A percentile compares a stretch with the other conserved stretches of the same genome.
These are phyloP conservation scores for Leptodontidium sp. DNA, from an alignment of 2,329 filamentous ascomycete species.

Conservation along the genomic window DNA sequence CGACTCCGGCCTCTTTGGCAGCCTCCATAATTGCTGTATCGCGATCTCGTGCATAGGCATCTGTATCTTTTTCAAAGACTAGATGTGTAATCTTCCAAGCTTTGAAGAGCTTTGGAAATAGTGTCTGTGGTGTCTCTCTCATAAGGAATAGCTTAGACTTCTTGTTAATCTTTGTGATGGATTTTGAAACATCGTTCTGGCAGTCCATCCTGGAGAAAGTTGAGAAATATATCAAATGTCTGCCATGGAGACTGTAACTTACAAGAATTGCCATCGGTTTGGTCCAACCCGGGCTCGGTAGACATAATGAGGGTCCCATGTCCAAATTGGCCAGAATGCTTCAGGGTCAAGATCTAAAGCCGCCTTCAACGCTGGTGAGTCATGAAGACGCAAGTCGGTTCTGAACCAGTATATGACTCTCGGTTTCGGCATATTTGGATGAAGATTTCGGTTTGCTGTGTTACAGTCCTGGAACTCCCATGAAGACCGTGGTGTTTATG, in stretches of 20 bases:
- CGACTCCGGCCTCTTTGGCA: slow-evolving; percentile 71
- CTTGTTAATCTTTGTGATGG: slow-evolving; percentile 72
- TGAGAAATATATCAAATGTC: slow-evolving; percentile 14
- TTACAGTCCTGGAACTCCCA: background rate
- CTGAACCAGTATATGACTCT: slow-evolving; percentile 81
- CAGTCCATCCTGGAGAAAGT: slow-evolving; percentile 66
- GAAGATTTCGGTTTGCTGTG: background rate
- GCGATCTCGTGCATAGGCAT: slow-evolving; percentile 72
- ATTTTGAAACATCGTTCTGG: slow-evolving; percentile 72
- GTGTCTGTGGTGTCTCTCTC: slow-evolving; percentile 74
- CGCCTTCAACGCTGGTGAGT: slow-evolving; percentile 76
- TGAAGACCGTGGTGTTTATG: background rate
- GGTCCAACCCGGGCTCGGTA: slow-evolving; percentile 73
- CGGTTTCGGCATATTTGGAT: slow-evolving; percentile 48
- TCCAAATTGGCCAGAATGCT: slow-evolving; percentile 78
- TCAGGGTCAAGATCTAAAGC: slow-evolving; percentile 74
- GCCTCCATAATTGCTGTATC: slow-evolving; percentile 66
- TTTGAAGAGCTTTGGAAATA: slow-evolving; percentile 76
- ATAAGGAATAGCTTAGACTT: slow-evolving; percentile 77
- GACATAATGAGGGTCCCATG: slow-evolving; percentile 83
- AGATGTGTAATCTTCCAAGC: slow-evolving; percentile 78
- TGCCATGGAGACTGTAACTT: slow-evolving; percentile 24
- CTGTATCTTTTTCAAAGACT: slow-evolving; percentile 82
- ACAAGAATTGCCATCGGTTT: slow-evolving; percentile 80
- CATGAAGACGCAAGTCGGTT: slow-evolving; percentile 79